These are phyloP conservation scores for Cyphellophora europaea DNA, from an alignment of 2,329 filamentous ascomycete genomes.

Conservation along the genomic window DNA sequence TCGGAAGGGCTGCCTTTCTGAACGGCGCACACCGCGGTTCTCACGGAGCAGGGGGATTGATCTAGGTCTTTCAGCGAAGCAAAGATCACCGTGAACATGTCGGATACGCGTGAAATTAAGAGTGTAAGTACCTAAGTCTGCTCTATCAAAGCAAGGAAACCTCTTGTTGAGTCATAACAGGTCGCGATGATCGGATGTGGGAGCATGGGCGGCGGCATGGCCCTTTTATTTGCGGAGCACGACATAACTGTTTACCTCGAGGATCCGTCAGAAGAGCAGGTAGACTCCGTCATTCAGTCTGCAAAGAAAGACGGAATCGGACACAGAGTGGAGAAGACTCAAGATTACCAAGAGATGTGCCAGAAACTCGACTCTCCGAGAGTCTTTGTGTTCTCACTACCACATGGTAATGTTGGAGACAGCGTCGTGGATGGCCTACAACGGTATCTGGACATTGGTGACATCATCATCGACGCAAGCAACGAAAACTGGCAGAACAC, in stretches of 20 bases:
- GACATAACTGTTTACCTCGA: slow-evolving; percentile 45
- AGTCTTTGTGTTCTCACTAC: slow-evolving; percentile 44
- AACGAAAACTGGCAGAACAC: slow-evolving; percentile 61
- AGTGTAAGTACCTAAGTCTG: too few relatives aligned
- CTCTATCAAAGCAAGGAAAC: too few relatives aligned
- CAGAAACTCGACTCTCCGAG: slow-evolving; percentile 35
- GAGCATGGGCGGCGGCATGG: slow-evolving; percentile 52
- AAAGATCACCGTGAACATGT: too few relatives aligned
- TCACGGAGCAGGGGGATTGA: too few relatives aligned
- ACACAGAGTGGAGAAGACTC: too few relatives aligned
- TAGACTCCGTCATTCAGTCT: slow-evolving; percentile 25
- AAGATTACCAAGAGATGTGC: slow-evolving; percentile 42
- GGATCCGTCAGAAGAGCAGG: slow-evolving; percentile 44
- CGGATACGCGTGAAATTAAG: too few relatives aligned
- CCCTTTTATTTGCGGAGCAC: slow-evolving; percentile 49
- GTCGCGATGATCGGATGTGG: slow-evolving; percentile 35
- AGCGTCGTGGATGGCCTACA: slow-evolving; percentile 25
- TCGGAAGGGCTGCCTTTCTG: too few relatives aligned
- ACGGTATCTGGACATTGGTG: slow-evolving; percentile 43
- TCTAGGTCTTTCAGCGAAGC: too few relatives aligned
- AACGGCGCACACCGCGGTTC: too few relatives aligned
- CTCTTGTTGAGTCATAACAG: too few relatives aligned
- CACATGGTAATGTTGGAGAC: slow-evolving; percentile 35
- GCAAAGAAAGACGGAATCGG: slow-evolving; percentile 24
- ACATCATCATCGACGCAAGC: slow-evolving; percentile 60